Conservation (phyloP, 2,329 filamentous ascomycete species). For the Thielaviopsis cerberus region DNA sequence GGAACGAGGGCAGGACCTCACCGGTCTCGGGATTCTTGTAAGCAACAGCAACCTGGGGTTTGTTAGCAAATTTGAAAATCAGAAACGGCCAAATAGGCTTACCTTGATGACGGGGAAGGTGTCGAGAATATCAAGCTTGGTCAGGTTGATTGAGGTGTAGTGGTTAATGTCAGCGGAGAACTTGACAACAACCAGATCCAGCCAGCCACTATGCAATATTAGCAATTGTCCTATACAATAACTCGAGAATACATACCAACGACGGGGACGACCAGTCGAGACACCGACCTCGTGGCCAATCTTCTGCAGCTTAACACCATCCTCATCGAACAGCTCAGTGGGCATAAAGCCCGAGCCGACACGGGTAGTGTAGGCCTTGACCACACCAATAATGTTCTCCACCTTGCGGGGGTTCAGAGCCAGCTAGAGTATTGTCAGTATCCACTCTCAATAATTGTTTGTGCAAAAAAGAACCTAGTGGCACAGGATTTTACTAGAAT, state of each 20-base stretch:
- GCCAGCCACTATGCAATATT: conserved; percentile 23
- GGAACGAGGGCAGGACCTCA: conserved; percentile 41
- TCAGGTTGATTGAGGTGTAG: conserved; percentile 26
- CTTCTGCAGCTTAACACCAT: conserved; percentile 23
- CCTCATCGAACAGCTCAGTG: conserved; percentile 31
- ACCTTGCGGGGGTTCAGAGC: conserved; percentile 34
- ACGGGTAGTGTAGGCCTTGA: conserved; percentile 42
- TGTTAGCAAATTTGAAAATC: not conserved
- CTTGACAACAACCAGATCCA: conserved; percentile 50
- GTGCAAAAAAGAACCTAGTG: not conserved
- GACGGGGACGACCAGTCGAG: conserved; percentile 12
- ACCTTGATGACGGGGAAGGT: conserved; percentile 53
- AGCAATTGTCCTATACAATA: not conserved
- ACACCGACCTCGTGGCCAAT: conserved; percentile 22
- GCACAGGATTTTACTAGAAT: conserved; percentile 1
- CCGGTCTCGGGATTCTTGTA: conserved; percentile 35
- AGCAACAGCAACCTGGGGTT: conserved; percentile 37
- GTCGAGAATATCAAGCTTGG: conserved; percentile 47
- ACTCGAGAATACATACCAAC: not conserved
- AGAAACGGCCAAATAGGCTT: conserved; percentile 2
- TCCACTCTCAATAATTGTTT: not conserved
- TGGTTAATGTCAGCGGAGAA: conserved; percentile 43
- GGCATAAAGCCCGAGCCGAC: conserved; percentile 45
- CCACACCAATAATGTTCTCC: conserved; percentile 41
- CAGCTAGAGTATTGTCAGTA: conserved; percentile 12